Percentiles rank a stretch among this genome's conserved stretches.
These are phyloP conservation scores for Paradendryphiella salina DNA, from an alignment of 2,329 filamentous ascomycete species.

Conservation along the genomic window DNA sequence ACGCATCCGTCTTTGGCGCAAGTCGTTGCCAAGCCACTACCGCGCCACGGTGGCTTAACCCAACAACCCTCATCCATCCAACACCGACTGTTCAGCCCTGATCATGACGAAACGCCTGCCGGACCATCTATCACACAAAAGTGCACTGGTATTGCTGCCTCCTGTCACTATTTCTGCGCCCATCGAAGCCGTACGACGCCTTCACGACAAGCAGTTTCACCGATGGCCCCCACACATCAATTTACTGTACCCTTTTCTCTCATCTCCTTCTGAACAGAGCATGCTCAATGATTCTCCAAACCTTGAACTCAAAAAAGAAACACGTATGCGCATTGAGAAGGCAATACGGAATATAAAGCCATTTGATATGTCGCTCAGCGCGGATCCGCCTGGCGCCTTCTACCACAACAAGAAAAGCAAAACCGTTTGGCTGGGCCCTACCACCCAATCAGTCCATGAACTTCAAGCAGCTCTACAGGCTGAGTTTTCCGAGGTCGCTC, in stretches of 20 bases:
- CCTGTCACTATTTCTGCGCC: conserved; percentile 26
- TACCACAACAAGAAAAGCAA: conserved; percentile 24
- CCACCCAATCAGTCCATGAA: conserved; percentile 14
- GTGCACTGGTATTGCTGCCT: conserved; percentile 32
- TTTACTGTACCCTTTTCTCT: conserved; percentile 37
- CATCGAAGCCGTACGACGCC: conserved; percentile 31
- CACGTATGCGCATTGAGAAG: conserved; percentile 27
- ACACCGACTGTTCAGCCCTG: background rate
- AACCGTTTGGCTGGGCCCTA: conserved; percentile 33
- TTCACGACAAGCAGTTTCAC: conserved; percentile 31
- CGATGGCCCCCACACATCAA: conserved; percentile 42
- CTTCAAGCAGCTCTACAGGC: conserved; percentile 34
- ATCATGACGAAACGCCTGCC: conserved; percentile 21
- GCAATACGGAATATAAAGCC: conserved; percentile 20
- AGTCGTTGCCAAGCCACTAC: conserved; percentile 24
- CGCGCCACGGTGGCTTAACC: conserved; percentile 3
- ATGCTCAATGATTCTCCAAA: conserved; percentile 2
- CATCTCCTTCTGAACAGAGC: conserved; percentile 20
- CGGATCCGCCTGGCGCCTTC: conserved; percentile 26
- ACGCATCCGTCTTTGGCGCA: conserved; percentile 21
- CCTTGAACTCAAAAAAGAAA: conserved; percentile 21
- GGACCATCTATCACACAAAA: conserved; percentile 31
- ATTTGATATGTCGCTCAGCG: conserved; percentile 26
- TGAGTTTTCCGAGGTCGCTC: conserved; percentile 31
- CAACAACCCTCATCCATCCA: background rate